phyloP scores from a whole-genome alignment of 768 basidiomycete species.

The Russula virescens region DNA sequence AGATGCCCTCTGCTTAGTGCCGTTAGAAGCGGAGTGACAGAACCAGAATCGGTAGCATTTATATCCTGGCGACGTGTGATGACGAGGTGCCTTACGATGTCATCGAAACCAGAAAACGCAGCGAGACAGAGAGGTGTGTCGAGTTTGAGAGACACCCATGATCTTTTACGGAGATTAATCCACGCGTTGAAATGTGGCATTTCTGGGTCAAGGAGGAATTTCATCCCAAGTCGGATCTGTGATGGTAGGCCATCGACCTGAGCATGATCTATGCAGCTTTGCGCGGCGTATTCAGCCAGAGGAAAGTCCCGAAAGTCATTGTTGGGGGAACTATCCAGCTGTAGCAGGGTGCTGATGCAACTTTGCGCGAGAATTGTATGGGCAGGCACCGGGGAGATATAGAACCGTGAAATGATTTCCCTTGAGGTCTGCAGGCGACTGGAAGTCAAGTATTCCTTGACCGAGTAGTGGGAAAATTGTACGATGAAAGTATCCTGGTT shows the following conservation, averaged over 20 bases:
- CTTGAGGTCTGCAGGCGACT: neutral
- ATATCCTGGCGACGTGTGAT: neutral
- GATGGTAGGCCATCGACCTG: too few species aligned
- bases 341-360: conserved; percentile 4
- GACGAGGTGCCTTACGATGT: neutral
- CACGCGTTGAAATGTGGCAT: too few species aligned
- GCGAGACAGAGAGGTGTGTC: neutral
- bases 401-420: neutral
- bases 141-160: neutral
- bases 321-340: neutral
- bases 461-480: conserved; percentile 10
- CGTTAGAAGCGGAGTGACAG: neutral
- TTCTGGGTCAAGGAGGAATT: too few species aligned
- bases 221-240: too few species aligned
- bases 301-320: neutral
- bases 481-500: too few species aligned
- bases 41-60: neutral
- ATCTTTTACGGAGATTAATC: too few species aligned
- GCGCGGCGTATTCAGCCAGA: neutral
- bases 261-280: neutral
- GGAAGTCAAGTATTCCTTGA: conserved; percentile 8
- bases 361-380: conserved; percentile 4
- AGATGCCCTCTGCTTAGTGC: neutral
- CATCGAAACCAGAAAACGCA: neutral
- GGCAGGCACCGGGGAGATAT: neutral